A percentile compares a stretch with the other conserved stretches of the same genome.
These are phyloP conservation scores for Fusarium sp. DNA, from an alignment of 2,329 filamentous ascomycete species.

Conservation along the genomic window DNA sequence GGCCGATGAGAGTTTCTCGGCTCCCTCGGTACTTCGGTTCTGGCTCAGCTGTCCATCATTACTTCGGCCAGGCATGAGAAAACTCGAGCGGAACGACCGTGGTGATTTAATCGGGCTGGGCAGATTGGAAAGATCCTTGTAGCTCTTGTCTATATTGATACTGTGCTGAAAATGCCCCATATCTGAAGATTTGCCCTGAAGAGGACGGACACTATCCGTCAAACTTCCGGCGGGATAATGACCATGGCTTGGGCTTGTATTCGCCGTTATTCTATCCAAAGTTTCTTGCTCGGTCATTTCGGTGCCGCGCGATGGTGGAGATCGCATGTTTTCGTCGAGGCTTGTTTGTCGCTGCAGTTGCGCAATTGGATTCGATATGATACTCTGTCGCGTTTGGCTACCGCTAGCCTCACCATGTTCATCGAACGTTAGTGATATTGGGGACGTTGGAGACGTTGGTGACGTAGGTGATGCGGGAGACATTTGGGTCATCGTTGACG, in stretches of 20 bases:
- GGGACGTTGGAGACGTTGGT: conserved; percentile 28
- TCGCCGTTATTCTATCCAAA: conserved; percentile 77
- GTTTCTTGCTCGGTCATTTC: conserved; percentile 82
- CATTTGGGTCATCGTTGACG: conserved; percentile 57
- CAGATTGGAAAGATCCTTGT: conserved; percentile 64
- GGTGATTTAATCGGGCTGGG: conserved; percentile 77
- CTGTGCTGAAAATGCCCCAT: conserved; percentile 57
- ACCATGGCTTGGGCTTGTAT: conserved; percentile 77
- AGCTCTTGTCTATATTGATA: conserved; percentile 72
- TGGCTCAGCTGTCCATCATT: conserved; percentile 62
- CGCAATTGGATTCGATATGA: conserved; percentile 64
- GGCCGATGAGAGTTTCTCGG: conserved; percentile 86
- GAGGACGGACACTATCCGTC: conserved; percentile 82
- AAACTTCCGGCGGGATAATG: conserved; percentile 71
- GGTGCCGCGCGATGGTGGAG: conserved; percentile 82
- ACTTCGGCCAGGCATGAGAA: conserved; percentile 73
- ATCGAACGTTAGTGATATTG: conserved; percentile 50
- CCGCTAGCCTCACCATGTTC: conserved; percentile 61
- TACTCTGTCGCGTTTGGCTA: conserved; percentile 64
- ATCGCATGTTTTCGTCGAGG: conserved; percentile 65
- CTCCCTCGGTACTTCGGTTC: conserved; percentile 72
- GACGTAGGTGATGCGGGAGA: conserved; percentile 39
- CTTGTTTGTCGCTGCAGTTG: conserved; percentile 49
- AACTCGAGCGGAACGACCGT: conserved; percentile 81
- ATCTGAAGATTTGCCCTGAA: conserved; percentile 65